These are phyloP conservation scores for Prunus mira DNA, from an alignment of 306 rosid species.

Conservation along the genomic window DNA sequence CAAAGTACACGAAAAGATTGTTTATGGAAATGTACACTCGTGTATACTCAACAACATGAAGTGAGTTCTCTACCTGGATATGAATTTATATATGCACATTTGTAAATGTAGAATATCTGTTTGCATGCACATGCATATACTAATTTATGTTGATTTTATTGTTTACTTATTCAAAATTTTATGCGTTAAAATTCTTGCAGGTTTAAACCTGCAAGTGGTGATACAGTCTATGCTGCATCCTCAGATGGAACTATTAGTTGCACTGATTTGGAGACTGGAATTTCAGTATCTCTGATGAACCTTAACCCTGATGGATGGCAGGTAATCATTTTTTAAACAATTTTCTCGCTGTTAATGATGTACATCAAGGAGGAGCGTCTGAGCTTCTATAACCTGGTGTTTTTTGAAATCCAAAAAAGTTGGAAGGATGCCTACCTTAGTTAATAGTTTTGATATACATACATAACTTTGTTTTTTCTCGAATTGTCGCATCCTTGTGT, in stretches of 20 bases:
- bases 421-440: background rate
- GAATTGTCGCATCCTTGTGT: background rate
- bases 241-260: constrained; percentile 85
- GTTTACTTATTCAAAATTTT: constrained; percentile 3
- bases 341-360: constrained; percentile 2
- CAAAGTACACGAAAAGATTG: constrained; percentile 77
- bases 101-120: background rate
- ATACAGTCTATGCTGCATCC: constrained; percentile 73
- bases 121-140: background rate
- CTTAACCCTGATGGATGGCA: constrained; percentile 91
- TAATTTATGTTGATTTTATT: background rate
- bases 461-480: background rate
- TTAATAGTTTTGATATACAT: background rate
- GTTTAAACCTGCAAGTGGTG: constrained; percentile 71
- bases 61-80: constrained; percentile 36
- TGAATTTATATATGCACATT: background rate
- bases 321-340: constrained; percentile 35
- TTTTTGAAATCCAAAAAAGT: background rate
- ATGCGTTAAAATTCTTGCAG: constrained; percentile 38
- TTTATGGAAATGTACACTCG: constrained; percentile 79
- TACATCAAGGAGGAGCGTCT: background rate
- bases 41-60: constrained; percentile 80
- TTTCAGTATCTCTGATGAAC: constrained; percentile 61
- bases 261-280: constrained; percentile 86
- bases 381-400: background rate